Percentiles rank a stretch among this genome's conserved stretches.
phyloP scores from a whole-genome alignment of 108 stramenopile species.

The Fistulifera pelliculosa region DNA sequence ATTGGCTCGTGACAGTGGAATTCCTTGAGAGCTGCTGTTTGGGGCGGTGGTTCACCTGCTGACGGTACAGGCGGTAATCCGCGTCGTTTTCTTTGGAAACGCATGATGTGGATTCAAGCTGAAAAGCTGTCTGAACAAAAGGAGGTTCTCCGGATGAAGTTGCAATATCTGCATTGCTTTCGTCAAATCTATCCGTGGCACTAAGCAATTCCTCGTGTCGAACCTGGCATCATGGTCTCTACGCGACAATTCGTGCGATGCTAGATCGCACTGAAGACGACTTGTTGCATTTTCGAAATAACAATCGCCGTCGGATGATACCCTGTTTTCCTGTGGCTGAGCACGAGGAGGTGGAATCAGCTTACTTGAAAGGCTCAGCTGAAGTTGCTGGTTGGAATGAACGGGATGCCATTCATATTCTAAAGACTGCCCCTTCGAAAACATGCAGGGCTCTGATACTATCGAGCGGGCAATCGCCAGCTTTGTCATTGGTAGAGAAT shows the following conservation, averaged over 20 bases:
- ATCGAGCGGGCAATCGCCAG: slow-evolving; percentile 27
- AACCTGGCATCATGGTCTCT: slow-evolving; percentile 51
- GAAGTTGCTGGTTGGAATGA: slow-evolving; percentile 21
- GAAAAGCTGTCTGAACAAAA: slow-evolving; percentile 5
- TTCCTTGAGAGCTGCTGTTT: slow-evolving; percentile 55
- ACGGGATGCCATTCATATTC: slow-evolving; percentile 12
- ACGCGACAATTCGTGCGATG: slow-evolving; percentile 29
- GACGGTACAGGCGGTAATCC: slow-evolving; percentile 40
- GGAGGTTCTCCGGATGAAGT: slow-evolving; percentile 30
- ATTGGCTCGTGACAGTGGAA: slow-evolving; percentile 40
- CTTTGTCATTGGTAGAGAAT: slow-evolving; percentile 45
- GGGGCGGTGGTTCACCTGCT: slow-evolving; percentile 49
- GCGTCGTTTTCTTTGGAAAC: slow-evolving; percentile 60
- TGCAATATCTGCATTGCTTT: slow-evolving; percentile 56
- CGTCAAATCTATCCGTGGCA: slow-evolving; percentile 41
- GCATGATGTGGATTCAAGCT: slow-evolving; percentile 43
- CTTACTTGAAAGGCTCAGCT: slow-evolving; percentile 25
- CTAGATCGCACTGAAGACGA: slow-evolving; percentile 53
- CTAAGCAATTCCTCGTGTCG: slow-evolving; percentile 40
- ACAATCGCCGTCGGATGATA: slow-evolving; percentile 11
- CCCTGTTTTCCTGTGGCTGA: slow-evolving; percentile 18
- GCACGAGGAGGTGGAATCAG: slow-evolving; percentile 20
- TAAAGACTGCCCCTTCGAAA: slow-evolving; percentile 16
- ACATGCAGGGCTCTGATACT: slow-evolving; percentile 4
- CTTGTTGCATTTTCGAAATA: slow-evolving; percentile 42